Evolutionary conservation across 345 rosid species (phyloP).

Genomic region (Hevea brasiliensis): DNA sequence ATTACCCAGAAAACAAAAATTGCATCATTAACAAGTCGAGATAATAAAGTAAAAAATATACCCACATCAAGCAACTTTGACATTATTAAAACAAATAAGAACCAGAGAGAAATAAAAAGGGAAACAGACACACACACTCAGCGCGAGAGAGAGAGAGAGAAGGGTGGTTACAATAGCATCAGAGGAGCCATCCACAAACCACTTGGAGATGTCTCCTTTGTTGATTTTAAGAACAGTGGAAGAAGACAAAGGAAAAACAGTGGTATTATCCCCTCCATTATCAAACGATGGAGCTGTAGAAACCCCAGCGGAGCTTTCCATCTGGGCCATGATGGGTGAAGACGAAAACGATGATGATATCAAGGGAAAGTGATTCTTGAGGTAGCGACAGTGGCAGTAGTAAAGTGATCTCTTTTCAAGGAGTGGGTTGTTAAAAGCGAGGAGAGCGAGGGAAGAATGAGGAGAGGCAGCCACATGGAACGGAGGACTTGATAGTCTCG

Average conservation of each 20-base stretch:
- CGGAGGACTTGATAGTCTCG: not conserved
- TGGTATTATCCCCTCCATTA: not conserved
- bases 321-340: not conserved
- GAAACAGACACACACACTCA: conserved; percentile 4
- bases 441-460: not conserved
- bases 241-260: conserved; percentile 41
- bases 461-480: not conserved
- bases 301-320: conserved; percentile 1
- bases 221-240: conserved; percentile 53
- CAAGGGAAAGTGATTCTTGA: not conserved
- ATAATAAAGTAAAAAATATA: not conserved
- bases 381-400: not conserved
- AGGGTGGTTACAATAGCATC: conserved; percentile 67
- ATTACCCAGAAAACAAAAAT: too few relatives aligned
- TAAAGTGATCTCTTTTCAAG: not conserved
- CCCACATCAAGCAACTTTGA: not conserved
- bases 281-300: not conserved
- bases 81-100: not conserved
- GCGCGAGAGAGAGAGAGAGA: too few relatives aligned
- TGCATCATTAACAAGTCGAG: not conserved
- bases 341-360: conserved; percentile 1
- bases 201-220: conserved; percentile 79
- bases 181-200: conserved; percentile 72
- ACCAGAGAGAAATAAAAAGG: not conserved
- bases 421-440: not conserved